Evolutionary conservation across 2,329 filamentous ascomycete genomes (phyloP).

Genomic region (Aspergillus unguis): DNA sequence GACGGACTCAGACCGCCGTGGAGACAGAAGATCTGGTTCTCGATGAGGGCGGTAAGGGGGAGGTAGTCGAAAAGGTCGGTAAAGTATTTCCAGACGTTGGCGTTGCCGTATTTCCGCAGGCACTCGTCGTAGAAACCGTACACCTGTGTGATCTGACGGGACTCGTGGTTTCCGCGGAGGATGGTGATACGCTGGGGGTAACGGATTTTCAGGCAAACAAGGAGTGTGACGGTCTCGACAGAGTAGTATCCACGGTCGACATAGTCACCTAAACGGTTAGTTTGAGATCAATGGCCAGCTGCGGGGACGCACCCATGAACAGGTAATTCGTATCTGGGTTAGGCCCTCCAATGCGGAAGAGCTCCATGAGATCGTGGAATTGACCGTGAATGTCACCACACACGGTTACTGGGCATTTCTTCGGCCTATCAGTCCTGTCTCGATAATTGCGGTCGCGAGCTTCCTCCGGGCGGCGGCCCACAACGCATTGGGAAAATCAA

Average conservation of each 20-base stretch:
- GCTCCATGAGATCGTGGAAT: constrained; percentile 98
- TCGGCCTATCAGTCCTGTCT: constrained; percentile 21
- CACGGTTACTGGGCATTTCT: constrained; percentile 98
- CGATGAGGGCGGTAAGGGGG: constrained; percentile 91
- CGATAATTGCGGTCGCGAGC: constrained; percentile 8
- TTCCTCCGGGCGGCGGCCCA: constrained; percentile 7
- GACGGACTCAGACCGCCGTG: constrained; percentile 96
- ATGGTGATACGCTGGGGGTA: constrained; percentile 98
- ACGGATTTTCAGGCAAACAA: constrained; percentile 95
- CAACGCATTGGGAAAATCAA: constrained; percentile 11
- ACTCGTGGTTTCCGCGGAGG: constrained; percentile 98
- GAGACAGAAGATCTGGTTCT: constrained; percentile 98
- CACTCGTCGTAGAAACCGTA: constrained; percentile 99
- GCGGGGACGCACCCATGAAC: constrained; percentile 76
- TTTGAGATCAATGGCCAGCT: not conserved
- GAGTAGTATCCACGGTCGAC: constrained; percentile 99
- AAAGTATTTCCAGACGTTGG: constrained; percentile 99
- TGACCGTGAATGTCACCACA: constrained; percentile 99
- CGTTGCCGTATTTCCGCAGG: constrained; percentile 96
- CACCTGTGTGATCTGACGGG: constrained; percentile 96
- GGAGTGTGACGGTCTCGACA: constrained; percentile 93
- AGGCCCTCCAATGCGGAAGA: constrained; percentile 97
- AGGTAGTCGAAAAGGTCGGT: constrained; percentile 99
- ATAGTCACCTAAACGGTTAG: constrained; percentile 70
- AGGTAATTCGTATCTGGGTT: constrained; percentile 99